A percentile compares a stretch with the other conserved stretches of the same genome.
Evolutionary conservation across 176 grass and related monocot species (phyloP).

Genomic region (Cymbopogon citratus): DNA sequence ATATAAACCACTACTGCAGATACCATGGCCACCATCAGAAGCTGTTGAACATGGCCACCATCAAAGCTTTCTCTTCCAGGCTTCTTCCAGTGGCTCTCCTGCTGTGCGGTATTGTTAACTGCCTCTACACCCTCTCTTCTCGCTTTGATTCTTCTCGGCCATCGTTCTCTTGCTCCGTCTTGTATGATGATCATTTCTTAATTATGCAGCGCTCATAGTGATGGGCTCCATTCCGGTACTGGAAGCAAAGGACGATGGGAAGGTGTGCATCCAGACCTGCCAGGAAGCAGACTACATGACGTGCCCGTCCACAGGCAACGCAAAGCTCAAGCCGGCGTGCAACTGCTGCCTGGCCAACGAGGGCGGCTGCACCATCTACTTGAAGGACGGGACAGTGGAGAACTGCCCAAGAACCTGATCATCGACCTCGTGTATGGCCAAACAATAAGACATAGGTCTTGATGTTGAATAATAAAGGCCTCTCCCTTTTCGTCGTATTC

Average conservation of each 20-base stretch:
- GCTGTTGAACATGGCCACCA: slow-evolving; percentile 3
- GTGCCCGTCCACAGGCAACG: slow-evolving; percentile 8
- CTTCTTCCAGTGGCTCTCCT: not conserved
- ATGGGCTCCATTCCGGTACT: not conserved
- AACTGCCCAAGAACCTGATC: not conserved
- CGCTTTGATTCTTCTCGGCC: not conserved
- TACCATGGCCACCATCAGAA: not conserved
- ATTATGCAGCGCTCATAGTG: not conserved
- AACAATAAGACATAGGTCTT: not conserved
- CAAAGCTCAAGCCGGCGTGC: slow-evolving; percentile 15
- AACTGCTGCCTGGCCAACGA: slow-evolving; percentile 32
- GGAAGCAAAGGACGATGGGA: not conserved
- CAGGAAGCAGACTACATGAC: slow-evolving; percentile 24
- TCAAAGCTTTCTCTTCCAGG: slow-evolving; percentile 1
- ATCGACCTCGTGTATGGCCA: not conserved
- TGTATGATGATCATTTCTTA: not conserved
- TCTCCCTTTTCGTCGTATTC: no score
- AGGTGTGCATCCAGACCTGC: slow-evolving; percentile 22
- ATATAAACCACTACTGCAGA: not conserved
- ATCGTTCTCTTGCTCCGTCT: not conserved
- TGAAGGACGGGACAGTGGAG: slow-evolving; percentile 6
- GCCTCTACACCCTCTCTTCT: not conserved
- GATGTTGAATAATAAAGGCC: not conserved
- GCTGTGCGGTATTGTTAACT: not conserved
- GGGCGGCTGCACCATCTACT: slow-evolving; percentile 35